phyloP scores from a whole-genome alignment of 2,329 filamentous ascomycete genomes.

The Cladosporium sp. region DNA sequence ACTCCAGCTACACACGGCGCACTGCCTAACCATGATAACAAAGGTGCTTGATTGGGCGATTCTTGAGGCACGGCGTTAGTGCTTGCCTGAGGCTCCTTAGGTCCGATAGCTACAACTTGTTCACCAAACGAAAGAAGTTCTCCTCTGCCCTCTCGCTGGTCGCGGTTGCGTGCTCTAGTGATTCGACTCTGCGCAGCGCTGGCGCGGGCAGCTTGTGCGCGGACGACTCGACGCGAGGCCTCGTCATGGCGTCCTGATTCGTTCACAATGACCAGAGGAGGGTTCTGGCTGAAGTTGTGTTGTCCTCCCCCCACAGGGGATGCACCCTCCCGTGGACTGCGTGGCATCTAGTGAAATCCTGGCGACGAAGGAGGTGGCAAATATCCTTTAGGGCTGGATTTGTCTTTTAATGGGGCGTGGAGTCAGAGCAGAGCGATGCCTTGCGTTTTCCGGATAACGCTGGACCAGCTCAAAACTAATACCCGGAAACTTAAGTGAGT shows the following conservation, averaged over 20 bases:
- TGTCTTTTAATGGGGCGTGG: neutral
- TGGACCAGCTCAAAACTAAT: neutral
- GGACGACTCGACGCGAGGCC: conserved; percentile 29
- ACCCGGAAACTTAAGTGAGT: neutral
- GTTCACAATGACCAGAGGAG: conserved; percentile 31
- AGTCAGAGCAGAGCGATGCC: neutral
- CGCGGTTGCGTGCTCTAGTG: conserved; percentile 30
- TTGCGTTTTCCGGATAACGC: neutral
- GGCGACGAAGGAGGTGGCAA: neutral
- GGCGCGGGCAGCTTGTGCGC: conserved; percentile 31
- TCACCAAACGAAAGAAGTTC: neutral
- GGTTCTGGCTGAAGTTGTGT: conserved; percentile 14
- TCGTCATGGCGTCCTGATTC: conserved; percentile 28
- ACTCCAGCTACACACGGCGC: neutral
- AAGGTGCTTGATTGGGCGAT: neutral
- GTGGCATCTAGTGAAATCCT: neutral
- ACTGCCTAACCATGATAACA: neutral
- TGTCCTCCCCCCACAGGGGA: conserved; percentile 1
- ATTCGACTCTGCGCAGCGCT: conserved; percentile 31
- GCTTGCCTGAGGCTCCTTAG: neutral
- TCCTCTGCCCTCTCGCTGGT: conserved; percentile 22
- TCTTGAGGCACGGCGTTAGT: neutral
- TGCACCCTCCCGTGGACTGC: conserved; percentile 2
- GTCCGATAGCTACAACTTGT: neutral
- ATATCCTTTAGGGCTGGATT: neutral